Percentiles rank a stretch among this genome's conserved stretches.
These are phyloP conservation scores for Ophiostoma sp. DNA, from an alignment of 2,329 filamentous ascomycete genomes.

Conservation along the genomic window DNA sequence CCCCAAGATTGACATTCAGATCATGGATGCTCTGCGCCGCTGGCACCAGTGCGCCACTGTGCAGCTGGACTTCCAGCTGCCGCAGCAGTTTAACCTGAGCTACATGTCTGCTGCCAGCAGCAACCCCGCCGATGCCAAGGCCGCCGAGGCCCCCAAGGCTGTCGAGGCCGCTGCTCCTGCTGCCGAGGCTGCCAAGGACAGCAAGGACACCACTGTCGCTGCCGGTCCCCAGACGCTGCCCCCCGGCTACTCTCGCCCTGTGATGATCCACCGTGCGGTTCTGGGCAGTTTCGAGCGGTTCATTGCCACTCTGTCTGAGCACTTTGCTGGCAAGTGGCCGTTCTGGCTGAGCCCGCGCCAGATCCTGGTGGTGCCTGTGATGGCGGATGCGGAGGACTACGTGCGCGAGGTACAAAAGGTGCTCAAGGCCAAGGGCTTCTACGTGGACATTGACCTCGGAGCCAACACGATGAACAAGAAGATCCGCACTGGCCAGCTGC, in stretches of 20 bases:
- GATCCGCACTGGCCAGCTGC: slow-evolving; percentile 73
- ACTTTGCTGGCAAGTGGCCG: slow-evolving; percentile 83
- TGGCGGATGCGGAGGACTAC: slow-evolving; percentile 66
- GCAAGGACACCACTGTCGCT: slow-evolving; percentile 34
- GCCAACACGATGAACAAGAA: slow-evolving; percentile 86
- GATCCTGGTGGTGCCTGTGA: slow-evolving; percentile 72
- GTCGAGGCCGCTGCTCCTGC: slow-evolving; percentile 30
- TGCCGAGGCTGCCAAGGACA: slow-evolving; percentile 30
- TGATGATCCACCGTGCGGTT: slow-evolving; percentile 86
- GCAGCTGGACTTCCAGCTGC: slow-evolving; percentile 77
- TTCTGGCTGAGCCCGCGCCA: slow-evolving; percentile 85
- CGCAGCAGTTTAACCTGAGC: slow-evolving; percentile 29
- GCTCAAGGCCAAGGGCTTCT: slow-evolving; percentile 63
- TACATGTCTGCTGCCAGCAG: slow-evolving; percentile 32
- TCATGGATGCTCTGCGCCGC: slow-evolving; percentile 77
- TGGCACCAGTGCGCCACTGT: slow-evolving; percentile 83
- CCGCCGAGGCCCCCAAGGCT: slow-evolving; percentile 21
- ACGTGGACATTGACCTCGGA: slow-evolving; percentile 64
- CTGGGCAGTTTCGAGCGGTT: slow-evolving; percentile 59
- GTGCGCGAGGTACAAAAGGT: slow-evolving; percentile 66
- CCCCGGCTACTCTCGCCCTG: slow-evolving; percentile 68
- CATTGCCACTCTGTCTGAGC: slow-evolving; percentile 73
- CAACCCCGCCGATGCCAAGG: slow-evolving; percentile 17
- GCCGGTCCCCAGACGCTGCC: slow-evolving; percentile 48
- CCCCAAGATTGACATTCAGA: slow-evolving; percentile 96